These are phyloP conservation scores for Yamadazyma membranifaciens DNA, from an alignment of 1,139 yeast species.

Conservation along the genomic window DNA sequence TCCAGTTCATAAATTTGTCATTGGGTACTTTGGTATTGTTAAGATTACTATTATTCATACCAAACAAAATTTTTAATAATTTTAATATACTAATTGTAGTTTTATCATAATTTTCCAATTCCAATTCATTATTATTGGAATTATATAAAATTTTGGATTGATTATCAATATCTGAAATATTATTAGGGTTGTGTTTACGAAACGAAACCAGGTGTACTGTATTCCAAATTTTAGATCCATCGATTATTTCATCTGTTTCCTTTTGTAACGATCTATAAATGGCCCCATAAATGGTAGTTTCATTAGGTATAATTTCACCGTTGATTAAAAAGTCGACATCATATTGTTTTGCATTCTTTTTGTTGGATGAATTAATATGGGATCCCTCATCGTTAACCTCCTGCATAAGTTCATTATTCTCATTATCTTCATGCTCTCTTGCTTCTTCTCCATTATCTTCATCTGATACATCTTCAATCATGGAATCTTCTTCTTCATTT, in stretches of 20 bases:
- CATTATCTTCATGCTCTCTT: constrained; percentile 7
- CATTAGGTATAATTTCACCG: constrained; percentile 62
- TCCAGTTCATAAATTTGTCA: constrained; percentile 68
- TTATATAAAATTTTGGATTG: constrained; percentile 10
- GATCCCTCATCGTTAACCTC: constrained; percentile 11
- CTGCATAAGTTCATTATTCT: constrained; percentile 13
- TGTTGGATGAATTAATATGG: constrained; percentile 7
- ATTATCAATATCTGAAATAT: background rate
- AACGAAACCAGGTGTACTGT: constrained; percentile 53
- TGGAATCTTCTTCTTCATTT: constrained; percentile 3
- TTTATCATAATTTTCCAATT: constrained; percentile 37
- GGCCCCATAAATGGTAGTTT: constrained; percentile 80
- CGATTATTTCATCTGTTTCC: constrained; percentile 39
- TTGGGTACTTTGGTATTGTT: constrained; percentile 24
- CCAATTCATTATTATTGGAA: constrained; percentile 27
- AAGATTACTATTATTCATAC: constrained; percentile 41
- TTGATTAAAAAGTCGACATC: constrained; percentile 61
- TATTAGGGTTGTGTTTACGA: constrained; percentile 18
- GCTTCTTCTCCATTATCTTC: background rate
- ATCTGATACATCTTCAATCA: background rate
- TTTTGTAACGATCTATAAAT: constrained; percentile 54
- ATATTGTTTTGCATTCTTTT: constrained; percentile 10
- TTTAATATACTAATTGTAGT: constrained; percentile 51
- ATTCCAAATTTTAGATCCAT: constrained; percentile 57
- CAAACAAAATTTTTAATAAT: constrained; percentile 53